A percentile compares a stretch with the other conserved stretches of the same genome.
Evolutionary conservation across 106 monocot species (phyloP).

Genomic region (Phalaenopsis equestris): DNA sequence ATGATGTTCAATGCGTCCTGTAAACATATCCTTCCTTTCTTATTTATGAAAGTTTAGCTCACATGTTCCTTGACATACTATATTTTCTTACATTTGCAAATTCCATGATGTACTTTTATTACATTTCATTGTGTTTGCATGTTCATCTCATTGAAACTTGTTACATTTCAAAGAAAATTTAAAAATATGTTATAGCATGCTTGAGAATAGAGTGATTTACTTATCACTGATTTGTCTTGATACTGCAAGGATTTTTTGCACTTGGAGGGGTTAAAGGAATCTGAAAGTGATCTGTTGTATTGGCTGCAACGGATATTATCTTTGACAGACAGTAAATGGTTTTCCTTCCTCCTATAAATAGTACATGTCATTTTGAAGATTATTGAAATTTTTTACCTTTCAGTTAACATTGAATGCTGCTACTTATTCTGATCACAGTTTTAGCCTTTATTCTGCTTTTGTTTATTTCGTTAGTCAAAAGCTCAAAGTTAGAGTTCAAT

Average conservation of each 20-base stretch:
- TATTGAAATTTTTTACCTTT: neutral
- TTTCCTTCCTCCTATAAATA: neutral
- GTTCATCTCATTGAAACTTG: neutral
- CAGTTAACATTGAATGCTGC: neutral
- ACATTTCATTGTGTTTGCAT: neutral
- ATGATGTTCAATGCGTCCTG: neutral
- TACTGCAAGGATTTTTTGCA: neutral
- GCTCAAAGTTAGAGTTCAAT: neutral
- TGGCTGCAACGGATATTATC: slow-evolving; percentile 5
- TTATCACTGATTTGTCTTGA: neutral
- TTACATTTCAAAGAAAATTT: neutral
- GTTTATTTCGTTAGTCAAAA: neutral
- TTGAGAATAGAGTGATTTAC: neutral
- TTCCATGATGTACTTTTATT: neutral
- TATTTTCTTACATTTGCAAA: neutral
- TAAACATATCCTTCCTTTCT: neutral
- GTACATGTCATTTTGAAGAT: neutral
- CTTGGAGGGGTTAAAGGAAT: neutral
- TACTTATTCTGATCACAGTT: neutral
- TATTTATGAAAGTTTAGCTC: neutral
- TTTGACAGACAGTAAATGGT: slow-evolving; percentile 9
- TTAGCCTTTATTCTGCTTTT: neutral
- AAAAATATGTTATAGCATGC: neutral
- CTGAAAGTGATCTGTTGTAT: slow-evolving; percentile 5
- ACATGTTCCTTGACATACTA: neutral